These are phyloP conservation scores for Hydrangea macrophylla DNA, from an alignment of 148 eudicot genomes.

Conservation along the genomic window DNA sequence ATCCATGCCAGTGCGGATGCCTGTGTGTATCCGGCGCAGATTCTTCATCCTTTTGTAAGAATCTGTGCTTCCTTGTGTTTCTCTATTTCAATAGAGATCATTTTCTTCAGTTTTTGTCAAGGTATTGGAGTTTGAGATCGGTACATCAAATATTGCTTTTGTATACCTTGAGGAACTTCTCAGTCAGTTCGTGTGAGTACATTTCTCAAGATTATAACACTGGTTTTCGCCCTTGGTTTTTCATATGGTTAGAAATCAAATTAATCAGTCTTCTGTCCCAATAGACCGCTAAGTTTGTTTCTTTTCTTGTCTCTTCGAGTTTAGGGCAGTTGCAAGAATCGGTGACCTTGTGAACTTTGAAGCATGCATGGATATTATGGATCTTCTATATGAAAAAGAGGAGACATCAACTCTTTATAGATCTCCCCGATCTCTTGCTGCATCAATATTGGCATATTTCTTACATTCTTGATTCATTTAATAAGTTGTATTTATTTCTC, in stretches of 20 bases:
- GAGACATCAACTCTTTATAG: constrained; percentile 34
- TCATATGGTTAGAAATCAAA: neutral
- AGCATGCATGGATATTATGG: constrained; percentile 75
- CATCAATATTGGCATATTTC: constrained; percentile 46
- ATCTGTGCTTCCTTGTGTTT: constrained; percentile 35
- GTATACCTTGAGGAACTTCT: constrained; percentile 54
- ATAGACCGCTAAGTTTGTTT: neutral
- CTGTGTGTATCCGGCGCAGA: no score
- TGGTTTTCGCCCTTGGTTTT: neutral
- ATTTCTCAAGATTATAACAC: neutral
- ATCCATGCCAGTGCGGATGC: no score
- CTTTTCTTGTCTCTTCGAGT: constrained; percentile 6
- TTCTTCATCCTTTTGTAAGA: constrained; percentile 6
- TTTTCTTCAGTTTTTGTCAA: constrained; percentile 22
- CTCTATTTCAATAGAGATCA: neutral
- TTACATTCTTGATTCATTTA: constrained; percentile 24
- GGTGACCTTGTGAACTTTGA: constrained; percentile 61
- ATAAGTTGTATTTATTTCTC: constrained; percentile 32
- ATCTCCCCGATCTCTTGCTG: constrained; percentile 44
- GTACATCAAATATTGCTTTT: constrained; percentile 44
- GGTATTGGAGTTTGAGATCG: constrained; percentile 60
- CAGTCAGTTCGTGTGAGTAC: constrained; percentile 42
- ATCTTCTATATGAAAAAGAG: constrained; percentile 76
- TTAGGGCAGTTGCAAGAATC: constrained; percentile 53
- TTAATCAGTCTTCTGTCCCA: neutral